Conservation (phyloP, 2,329 filamentous ascomycete species). For the Metarhizium brunneum region DNA sequence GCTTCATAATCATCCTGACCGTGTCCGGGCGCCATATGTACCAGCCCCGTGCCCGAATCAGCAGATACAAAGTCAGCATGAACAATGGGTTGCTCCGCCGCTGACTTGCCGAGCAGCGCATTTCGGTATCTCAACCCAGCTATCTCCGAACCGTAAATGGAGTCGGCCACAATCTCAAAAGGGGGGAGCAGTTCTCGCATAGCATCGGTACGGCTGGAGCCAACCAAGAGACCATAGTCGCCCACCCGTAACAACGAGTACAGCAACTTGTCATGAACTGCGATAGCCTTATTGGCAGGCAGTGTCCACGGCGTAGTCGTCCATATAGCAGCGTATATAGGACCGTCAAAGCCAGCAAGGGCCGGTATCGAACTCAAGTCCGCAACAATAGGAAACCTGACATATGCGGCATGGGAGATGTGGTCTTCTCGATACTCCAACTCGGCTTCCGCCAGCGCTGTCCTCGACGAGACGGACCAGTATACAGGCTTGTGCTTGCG, state of each 20-base stretch:
- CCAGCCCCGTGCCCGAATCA: slow-evolving; percentile 87
- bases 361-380: slow-evolving; percentile 21
- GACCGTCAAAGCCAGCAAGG: slow-evolving; percentile 31
- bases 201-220: slow-evolving; percentile 57
- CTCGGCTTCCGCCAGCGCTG: slow-evolving; percentile 75
- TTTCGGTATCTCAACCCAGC: slow-evolving; percentile 60
- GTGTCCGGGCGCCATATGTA: slow-evolving; percentile 89
- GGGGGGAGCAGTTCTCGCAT: slow-evolving; percentile 41
- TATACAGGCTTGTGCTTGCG: slow-evolving; percentile 75
- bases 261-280: slow-evolving; percentile 62
- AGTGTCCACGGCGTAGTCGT: slow-evolving; percentile 98
- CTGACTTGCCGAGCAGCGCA: slow-evolving; percentile 51
- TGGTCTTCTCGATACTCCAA: slow-evolving; percentile 75
- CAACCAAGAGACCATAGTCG: slow-evolving; percentile 58
- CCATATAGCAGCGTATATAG: slow-evolving; percentile 82
- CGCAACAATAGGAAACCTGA: slow-evolving; percentile 63
- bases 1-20: slow-evolving; percentile 93
- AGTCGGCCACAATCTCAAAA: slow-evolving; percentile 42
- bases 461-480: slow-evolving; percentile 73
- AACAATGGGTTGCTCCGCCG: slow-evolving; percentile 59
- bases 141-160: slow-evolving; percentile 57
- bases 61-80: slow-evolving; percentile 83
- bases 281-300: slow-evolving; percentile 85
- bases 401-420: slow-evolving; percentile 62
- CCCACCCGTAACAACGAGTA: slow-evolving; percentile 60